Evolutionary conservation across 371 early-diverging fungal species (phyloP).

Genomic region (Mucor velutinosus): DNA sequence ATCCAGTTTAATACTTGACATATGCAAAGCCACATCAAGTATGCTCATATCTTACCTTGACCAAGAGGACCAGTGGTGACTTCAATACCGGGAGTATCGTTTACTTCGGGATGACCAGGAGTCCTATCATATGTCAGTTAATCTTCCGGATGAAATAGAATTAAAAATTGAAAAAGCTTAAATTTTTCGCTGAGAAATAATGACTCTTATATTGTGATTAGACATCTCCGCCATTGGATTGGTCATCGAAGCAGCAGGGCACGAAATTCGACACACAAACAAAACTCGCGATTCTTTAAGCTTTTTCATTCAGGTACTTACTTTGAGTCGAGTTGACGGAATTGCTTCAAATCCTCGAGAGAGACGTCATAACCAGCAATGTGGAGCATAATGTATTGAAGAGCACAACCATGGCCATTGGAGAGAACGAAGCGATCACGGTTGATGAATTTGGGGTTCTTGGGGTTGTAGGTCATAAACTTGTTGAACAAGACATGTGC

Average conservation of each 20-base stretch:
- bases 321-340: conserved; percentile 89
- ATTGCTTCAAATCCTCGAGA: conserved; percentile 91
- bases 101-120: conserved; percentile 95
- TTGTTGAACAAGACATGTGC: conserved; percentile 91
- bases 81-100: conserved; percentile 91
- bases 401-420: conserved; percentile 96
- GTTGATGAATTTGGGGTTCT: conserved; percentile 86
- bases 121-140: conserved; percentile 55
- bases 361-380: conserved; percentile 84
- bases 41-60: conserved; percentile 71
- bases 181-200: conserved; percentile 9
- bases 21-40: neutral
- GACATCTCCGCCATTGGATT: conserved; percentile 6
- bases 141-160: neutral
- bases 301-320: conserved; percentile 28
- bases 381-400: conserved; percentile 94
- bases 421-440: conserved; percentile 98
- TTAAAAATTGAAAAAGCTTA: neutral
- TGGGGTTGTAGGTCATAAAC: conserved; percentile 84
- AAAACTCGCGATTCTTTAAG: conserved; percentile 5
- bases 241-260: neutral
- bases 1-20: neutral
- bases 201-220: conserved; percentile 12
- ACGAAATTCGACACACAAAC: neutral
- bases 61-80: conserved; percentile 99